These are phyloP conservation scores for Aulographum hederae DNA, from an alignment of 2,329 filamentous ascomycete genomes.

Conservation along the genomic window DNA sequence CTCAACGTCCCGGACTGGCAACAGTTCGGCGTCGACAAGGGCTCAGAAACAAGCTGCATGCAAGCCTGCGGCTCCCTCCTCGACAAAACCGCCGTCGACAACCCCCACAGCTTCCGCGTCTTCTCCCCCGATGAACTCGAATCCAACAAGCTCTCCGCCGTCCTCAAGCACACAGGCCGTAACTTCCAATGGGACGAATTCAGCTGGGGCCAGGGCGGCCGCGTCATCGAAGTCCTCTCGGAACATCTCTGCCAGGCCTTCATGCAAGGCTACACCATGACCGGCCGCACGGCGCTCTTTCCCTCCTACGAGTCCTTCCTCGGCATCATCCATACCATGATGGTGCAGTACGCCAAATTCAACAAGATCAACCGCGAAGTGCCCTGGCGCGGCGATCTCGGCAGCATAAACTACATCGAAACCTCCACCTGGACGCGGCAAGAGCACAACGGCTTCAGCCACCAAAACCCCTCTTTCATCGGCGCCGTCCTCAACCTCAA, in stretches of 20 bases:
- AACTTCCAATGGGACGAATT: constrained; percentile 43
- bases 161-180: constrained; percentile 55
- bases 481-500: constrained; percentile 66
- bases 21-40: constrained; percentile 44
- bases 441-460: constrained; percentile 71
- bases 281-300: constrained; percentile 55
- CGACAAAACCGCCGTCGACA: constrained; percentile 46
- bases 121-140: constrained; percentile 70
- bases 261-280: constrained; percentile 63
- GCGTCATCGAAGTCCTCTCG: constrained; percentile 72
- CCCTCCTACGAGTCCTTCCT: constrained; percentile 76
- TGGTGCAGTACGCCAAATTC: constrained; percentile 16
- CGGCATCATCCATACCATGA: constrained; percentile 71
- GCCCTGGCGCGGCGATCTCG: constrained; percentile 54
- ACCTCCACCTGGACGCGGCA: constrained; percentile 68
- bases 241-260: constrained; percentile 68
- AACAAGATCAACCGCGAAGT: constrained; percentile 67
- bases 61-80: constrained; percentile 48
- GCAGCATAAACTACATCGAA: constrained; percentile 63
- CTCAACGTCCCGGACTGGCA: constrained; percentile 53
- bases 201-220: too few species aligned
- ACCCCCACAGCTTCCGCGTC: constrained; percentile 51
- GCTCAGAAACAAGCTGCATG: constrained; percentile 49
- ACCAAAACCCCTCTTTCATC: constrained; percentile 66
- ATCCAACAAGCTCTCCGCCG: constrained; percentile 56